Base-by-base conservation (phyloP, 2,329 filamentous ascomycete species). In the Pyricularia sp. region DNA sequence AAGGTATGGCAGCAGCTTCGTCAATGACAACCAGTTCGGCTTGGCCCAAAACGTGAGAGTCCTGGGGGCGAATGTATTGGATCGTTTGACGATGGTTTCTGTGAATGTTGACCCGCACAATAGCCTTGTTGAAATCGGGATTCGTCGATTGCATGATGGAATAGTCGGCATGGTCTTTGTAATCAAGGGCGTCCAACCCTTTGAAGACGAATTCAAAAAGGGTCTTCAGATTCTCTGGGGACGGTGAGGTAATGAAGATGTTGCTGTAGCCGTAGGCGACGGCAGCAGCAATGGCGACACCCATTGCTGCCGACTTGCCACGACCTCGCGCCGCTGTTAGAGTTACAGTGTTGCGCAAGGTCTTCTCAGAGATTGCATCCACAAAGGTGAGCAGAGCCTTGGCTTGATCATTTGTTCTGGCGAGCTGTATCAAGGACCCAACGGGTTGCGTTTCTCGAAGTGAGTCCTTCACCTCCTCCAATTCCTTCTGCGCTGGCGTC, bases 171-270 rank as follows among this genome's bases (percentile, higher is more conserved):
- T 99, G 94, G 71, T 99, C 94, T 68, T 92, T 86, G 72, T 99
- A 99, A 35, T 89, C 90, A 31, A 99, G 82, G 12, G 93, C 90
- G 74, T 99, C 94, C 71, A 99, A 99, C 0, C 93, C 94, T 75
- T 97, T 97, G 82, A 99, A 97, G 22, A 99, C 85, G 72, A 99
- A 99, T 72, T 99, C 93, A 73, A 99, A 99, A 8, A 99, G 81
- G 0, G 94, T 99, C 79, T 97, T 99, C 82, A 99, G 82, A 77
- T 99, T 99, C 78, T 99, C 96, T 0, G 94, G 94, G 67, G 91
- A 97, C 0, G 93, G 93, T 1, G 93, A 97, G 1, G 94, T 99
- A 73, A 99, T 96, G 78, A 99, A 99, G 71, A 99, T 96, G 75
- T 99, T 99, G 80, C 92, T 96, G 77, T 99, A 99, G 30, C 94